Evolutionary conservation across 805 yeast genomes (phyloP).

Genomic region (Saccharomycopsis microspora): DNA sequence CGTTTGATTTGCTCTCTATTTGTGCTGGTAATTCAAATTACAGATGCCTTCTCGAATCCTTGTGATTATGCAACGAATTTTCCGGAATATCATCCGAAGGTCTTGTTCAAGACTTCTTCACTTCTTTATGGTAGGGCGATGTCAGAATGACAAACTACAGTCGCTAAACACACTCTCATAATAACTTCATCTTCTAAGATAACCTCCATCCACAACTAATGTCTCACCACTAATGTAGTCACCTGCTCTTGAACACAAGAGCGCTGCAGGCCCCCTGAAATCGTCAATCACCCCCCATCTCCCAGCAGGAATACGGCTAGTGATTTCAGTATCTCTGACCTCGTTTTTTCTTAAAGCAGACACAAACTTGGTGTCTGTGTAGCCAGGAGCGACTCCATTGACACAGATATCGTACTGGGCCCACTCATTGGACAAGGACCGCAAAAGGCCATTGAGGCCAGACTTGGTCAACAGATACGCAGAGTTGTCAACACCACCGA

Average conservation of each 20-base stretch:
- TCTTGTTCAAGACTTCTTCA: too few species aligned
- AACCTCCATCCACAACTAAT: conserved; percentile 46
- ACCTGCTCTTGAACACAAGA: conserved; percentile 38
- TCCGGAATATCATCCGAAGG: too few species aligned
- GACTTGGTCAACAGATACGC: conserved; percentile 33
- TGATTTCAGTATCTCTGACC: conserved; percentile 21
- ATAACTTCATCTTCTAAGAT: neutral
- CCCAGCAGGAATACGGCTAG: conserved; percentile 31
- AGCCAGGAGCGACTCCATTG: conserved; percentile 41
- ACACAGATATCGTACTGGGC: conserved; percentile 32
- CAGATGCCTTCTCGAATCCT: too few species aligned
- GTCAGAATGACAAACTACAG: too few species aligned
- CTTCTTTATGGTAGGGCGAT: too few species aligned
- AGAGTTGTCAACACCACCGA: conserved; percentile 26
- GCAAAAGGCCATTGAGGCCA: conserved; percentile 24
- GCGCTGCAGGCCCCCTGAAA: conserved; percentile 28
- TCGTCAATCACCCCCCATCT: conserved; percentile 38
- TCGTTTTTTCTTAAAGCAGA: conserved; percentile 21
- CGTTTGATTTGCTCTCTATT: too few species aligned
- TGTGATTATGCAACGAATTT: too few species aligned
- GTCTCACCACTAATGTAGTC: conserved; percentile 40
- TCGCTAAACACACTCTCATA: too few species aligned
- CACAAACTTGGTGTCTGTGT: conserved; percentile 35
- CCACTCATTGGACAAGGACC: conserved; percentile 34
- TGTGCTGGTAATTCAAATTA: too few species aligned